A percentile compares a stretch with the other conserved stretches of the same genome.
Evolutionary conservation across 345 rosid species (phyloP).

Genomic region (Gossypioides kirkii): DNA sequence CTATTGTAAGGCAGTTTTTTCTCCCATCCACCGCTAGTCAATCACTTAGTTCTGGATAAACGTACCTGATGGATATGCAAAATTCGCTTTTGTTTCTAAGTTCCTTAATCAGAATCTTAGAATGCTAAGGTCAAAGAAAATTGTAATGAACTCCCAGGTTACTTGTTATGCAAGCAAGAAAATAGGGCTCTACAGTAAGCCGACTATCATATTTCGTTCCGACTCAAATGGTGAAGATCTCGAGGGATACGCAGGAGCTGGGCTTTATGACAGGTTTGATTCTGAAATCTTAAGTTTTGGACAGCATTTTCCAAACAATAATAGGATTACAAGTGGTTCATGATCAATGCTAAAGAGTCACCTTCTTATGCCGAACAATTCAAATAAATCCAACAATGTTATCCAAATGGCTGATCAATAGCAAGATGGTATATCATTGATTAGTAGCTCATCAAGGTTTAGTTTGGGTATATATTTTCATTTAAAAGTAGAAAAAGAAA

Average conservation of each 20-base stretch:
- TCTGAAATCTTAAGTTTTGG: background rate
- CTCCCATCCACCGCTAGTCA: background rate
- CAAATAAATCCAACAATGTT: background rate
- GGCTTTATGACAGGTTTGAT: constrained; percentile 41
- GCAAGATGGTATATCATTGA: background rate
- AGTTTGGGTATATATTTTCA: background rate
- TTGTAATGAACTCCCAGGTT: constrained; percentile 24
- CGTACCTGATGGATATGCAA: background rate
- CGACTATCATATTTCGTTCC: constrained; percentile 35
- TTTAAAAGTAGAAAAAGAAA: background rate
- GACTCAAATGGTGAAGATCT: constrained; percentile 47
- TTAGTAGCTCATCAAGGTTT: background rate
- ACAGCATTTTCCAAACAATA: background rate
- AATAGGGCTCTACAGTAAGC: constrained; percentile 27
- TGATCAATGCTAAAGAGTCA: background rate
- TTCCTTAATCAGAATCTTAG: background rate
- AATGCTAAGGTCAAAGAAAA: background rate
- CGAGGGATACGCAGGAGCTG: constrained; percentile 43
- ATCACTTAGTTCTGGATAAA: background rate
- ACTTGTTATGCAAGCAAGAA: constrained; percentile 38
- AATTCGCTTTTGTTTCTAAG: background rate
- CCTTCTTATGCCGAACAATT: background rate
- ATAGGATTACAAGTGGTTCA: background rate
- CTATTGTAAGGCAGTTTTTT: constrained; percentile 24
- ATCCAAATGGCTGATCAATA: background rate